These are phyloP conservation scores for Piloderma croceum DNA, from an alignment of 768 basidiomycete species.

Conservation along the genomic window DNA sequence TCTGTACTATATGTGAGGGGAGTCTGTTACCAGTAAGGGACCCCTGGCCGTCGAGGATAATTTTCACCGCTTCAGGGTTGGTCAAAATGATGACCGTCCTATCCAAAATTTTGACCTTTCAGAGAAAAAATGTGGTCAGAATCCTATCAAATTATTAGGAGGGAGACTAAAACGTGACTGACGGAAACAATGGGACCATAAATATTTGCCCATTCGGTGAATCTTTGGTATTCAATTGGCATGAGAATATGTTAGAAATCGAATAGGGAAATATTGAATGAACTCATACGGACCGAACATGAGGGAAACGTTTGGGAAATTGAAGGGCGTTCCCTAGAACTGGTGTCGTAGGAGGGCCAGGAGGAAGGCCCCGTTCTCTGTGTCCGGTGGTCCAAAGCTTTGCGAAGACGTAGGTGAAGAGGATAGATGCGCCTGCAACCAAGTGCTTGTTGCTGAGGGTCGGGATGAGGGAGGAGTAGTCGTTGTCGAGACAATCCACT, in stretches of 20 bases:
- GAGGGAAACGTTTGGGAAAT: slow-evolving; percentile 15
- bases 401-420: too few relatives aligned
- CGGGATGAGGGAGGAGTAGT: too few relatives aligned
- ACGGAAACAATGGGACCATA: slow-evolving; percentile 20
- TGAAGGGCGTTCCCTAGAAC: slow-evolving; percentile 20
- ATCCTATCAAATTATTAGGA: too few relatives aligned
- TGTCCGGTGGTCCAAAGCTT: slow-evolving; percentile 1
- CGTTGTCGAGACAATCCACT: too few relatives aligned
- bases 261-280: not conserved
- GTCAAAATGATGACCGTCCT: slow-evolving; percentile 21
- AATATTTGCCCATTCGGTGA: slow-evolving; percentile 14
- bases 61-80: slow-evolving; percentile 13
- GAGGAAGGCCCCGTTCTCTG: slow-evolving; percentile 14
- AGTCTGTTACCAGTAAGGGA: slow-evolving; percentile 16
- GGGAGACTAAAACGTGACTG: too few relatives aligned
- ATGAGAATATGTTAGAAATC: not conserved
- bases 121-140: too few relatives aligned
- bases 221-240: too few relatives aligned
- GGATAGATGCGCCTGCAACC: too few relatives aligned
- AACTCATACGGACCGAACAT: not conserved
- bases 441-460: too few relatives aligned
- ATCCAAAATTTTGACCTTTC: slow-evolving; percentile 15
- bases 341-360: slow-evolving; percentile 21
- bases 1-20: too few relatives aligned
- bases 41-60: slow-evolving; percentile 21